Base-by-base conservation (phyloP, 2,329 filamentous ascomycete genomes). In the Dendryphion nanum region DNA sequence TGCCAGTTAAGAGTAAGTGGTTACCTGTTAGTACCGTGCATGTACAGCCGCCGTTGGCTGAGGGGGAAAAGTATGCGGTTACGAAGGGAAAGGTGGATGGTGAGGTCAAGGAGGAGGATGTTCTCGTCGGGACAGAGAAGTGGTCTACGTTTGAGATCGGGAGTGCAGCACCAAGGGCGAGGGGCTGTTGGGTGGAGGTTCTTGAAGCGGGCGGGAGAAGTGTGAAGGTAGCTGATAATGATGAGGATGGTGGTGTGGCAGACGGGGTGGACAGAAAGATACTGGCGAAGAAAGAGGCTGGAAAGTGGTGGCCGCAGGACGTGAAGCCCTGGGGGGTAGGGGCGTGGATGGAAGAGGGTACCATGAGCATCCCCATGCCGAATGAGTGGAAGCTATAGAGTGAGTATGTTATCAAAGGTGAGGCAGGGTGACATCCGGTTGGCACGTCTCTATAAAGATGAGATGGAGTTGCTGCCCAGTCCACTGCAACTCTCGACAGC, bases 261-360 rank as follows among this genome's bases (percentile, higher is more conserved):
- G n/a, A n/a, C n/a, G n/a, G n/a, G n/a, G n/a, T n/a, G n/a, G n/a
- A n/a, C n/a, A n/a, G n/a, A n/a, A n/a, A n/a, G n/a, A n/a, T n/a
- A n/a, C n/a, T n/a, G 5, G 41, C 38, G 7, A 38, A 18, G 2
- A 42, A 45, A 24, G 44, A 44, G 34, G 39, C 38, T 15, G 17
- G 24, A 14, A 44, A 37, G 37, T 62, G 50, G 29, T 62, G 50
- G 45, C 56, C 57, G 1, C 40, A 44, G 28, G 20, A 28, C 30
- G 19, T 33, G 28, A 19, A n/a, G 12, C 46, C 52, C 17, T 61
- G 54, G 55, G 34, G 47, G 6, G 34, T 63, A 5, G 57, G 57
- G 4, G 50, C 37, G 14, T 63, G 59, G 59, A 46, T 58, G 44
- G 59, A 61, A 33, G 53, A 59, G 19, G 49, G 49, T 4, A 42